Conservation (phyloP, 2,329 filamentous ascomycete species). For the Colletotrichum ledebouriae region DNA sequence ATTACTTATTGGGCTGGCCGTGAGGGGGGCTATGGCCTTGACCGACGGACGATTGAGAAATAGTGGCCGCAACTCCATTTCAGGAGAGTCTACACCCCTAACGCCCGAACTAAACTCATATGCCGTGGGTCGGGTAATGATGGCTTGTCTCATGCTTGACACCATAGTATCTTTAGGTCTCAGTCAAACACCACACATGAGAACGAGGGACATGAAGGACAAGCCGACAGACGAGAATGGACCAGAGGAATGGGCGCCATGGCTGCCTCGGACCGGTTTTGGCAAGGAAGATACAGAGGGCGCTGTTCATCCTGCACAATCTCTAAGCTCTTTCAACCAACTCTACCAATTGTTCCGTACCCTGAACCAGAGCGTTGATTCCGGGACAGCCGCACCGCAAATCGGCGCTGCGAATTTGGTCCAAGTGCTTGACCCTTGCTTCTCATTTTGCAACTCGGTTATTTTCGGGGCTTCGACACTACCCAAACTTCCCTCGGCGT, state of each 20-base stretch:
- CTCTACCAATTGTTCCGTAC: conserved; percentile 56
- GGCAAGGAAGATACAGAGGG: conserved; percentile 44
- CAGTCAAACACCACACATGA: conserved; percentile 63
- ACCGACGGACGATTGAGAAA: conserved; percentile 16
- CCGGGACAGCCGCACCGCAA: conserved; percentile 40
- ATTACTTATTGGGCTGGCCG: conserved; percentile 74
- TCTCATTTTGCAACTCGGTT: conserved; percentile 56
- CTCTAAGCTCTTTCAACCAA: conserved; percentile 59
- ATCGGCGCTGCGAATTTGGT: conserved; percentile 49
- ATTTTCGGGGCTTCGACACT: conserved; percentile 51
- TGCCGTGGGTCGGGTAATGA: conserved; percentile 47
- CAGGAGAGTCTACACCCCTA: conserved; percentile 6
- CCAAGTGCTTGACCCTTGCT: conserved; percentile 50
- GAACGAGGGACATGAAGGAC: conserved; percentile 59
- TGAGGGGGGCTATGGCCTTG: conserved; percentile 50
- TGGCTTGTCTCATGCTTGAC: conserved; percentile 74
- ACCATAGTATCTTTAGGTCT: conserved; percentile 67
- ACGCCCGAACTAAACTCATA: conserved; percentile 22
- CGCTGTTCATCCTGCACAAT: conserved; percentile 49
- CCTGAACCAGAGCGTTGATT: conserved; percentile 47
- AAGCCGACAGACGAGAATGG: conserved; percentile 73
- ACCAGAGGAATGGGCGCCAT: conserved; percentile 81
- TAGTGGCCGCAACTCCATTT: conserved; percentile 4
- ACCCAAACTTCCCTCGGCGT: conserved; percentile 53
- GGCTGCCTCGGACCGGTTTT: conserved; percentile 66